Evolutionary conservation across 2,329 filamentous ascomycete genomes (phyloP).

Genomic region (Penicillium vulpinum): DNA sequence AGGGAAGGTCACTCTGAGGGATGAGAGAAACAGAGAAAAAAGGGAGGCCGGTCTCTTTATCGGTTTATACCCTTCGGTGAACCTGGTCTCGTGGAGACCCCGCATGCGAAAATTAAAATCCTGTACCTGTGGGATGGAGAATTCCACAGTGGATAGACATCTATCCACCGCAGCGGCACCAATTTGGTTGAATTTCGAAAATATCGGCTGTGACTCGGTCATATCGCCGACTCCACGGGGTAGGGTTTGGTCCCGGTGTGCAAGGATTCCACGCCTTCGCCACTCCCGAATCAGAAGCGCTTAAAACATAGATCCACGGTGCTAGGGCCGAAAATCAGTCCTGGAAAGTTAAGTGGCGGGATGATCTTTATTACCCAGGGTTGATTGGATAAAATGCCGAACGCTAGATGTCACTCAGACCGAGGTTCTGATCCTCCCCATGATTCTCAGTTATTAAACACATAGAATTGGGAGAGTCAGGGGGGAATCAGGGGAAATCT

Average conservation of each 20-base stretch:
- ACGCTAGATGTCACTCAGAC: not conserved
- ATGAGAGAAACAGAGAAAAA: not conserved
- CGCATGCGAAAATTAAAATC: conserved; percentile 6
- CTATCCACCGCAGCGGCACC: not conserved
- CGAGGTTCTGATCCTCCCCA: not conserved
- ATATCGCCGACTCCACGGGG: conserved; percentile 9
- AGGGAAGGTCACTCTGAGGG: not conserved
- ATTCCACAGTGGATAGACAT: not conserved
- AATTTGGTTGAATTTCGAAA: not conserved
- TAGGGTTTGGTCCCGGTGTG: conserved; percentile 1
- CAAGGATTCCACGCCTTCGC: not conserved
- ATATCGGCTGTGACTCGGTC: conserved; percentile 7
- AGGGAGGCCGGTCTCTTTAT: not conserved
- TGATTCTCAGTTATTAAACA: not conserved
- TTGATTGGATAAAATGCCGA: conserved; percentile 3
- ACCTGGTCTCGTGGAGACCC: conserved; percentile 17
- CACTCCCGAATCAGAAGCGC: conserved; percentile 1
- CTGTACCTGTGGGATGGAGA: not conserved
- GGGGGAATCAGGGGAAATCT: not conserved
- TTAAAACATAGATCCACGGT: not conserved
- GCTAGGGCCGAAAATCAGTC: not conserved
- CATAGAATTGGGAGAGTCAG: too few species aligned
- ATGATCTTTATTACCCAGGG: not conserved
- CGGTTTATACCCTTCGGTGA: conserved; percentile 6
- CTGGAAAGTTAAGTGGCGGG: not conserved